Conservation (phyloP, 257 asterid genomes). For the Lycium ferocissimum region DNA sequence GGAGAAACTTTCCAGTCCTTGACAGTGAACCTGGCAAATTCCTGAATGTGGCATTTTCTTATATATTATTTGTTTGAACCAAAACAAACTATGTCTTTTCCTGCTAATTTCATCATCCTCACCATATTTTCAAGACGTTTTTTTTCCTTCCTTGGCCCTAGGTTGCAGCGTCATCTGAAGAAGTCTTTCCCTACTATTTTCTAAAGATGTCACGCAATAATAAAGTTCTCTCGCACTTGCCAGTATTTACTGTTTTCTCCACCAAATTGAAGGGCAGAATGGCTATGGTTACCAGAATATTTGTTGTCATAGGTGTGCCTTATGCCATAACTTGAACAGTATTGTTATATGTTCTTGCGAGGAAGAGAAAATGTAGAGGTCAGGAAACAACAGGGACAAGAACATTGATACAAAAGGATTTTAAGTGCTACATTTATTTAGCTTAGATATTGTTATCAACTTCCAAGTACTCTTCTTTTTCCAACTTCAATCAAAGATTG, state of each 20-base stretch:
- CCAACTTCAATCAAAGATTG: not conserved
- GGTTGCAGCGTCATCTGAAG: not conserved
- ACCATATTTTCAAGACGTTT: not conserved
- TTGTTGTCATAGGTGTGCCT: not conserved
- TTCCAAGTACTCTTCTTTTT: not conserved
- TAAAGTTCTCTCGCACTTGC: not conserved
- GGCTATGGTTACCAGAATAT: not conserved
- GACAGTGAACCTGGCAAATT: not conserved
- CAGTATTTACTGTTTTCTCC: not conserved
- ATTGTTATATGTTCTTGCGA: not conserved
- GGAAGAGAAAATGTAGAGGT: not conserved
- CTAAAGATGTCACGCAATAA: not conserved
- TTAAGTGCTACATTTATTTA: conserved; percentile 1
- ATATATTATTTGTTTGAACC: not conserved
- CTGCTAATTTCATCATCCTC: not conserved
- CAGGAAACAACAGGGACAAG: not conserved
- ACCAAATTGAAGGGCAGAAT: not conserved
- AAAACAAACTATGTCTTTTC: not conserved
- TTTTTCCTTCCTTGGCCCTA: conserved; percentile 16
- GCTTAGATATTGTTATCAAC: not conserved
- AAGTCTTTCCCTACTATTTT: conserved; percentile 4
- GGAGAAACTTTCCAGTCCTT: not conserved
- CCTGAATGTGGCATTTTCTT: conserved; percentile 2
- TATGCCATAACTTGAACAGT: not conserved
- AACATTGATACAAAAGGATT: not conserved